Evolutionary conservation across 2,329 filamentous ascomycete species (phyloP).

Genomic region (Dactylellina drechsleri): DNA sequence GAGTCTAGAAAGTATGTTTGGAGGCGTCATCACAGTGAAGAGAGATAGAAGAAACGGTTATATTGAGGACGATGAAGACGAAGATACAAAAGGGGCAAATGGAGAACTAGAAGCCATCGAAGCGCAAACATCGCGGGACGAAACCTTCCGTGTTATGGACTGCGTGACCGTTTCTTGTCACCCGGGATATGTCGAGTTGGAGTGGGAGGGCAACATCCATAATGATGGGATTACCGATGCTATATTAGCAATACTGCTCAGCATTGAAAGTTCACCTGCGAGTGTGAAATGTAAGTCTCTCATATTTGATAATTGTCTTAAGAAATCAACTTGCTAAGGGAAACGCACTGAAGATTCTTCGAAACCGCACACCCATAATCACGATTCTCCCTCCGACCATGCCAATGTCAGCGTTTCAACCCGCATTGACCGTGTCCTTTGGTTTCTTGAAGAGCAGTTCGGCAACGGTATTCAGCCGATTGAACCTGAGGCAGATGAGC

Average conservation of each 20-base stretch:
- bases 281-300: constrained; percentile 81
- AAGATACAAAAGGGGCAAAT: constrained; percentile 61
- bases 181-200: constrained; percentile 84
- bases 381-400: constrained; percentile 74
- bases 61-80: constrained; percentile 63
- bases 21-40: constrained; percentile 72
- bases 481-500: constrained; percentile 67
- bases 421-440: constrained; percentile 83
- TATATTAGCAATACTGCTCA: constrained; percentile 89
- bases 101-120: constrained; percentile 58
- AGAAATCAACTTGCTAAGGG: constrained; percentile 63
- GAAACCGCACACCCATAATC: constrained; percentile 68
- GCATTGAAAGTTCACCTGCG: constrained; percentile 91
- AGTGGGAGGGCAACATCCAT: constrained; percentile 98
- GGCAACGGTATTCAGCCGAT: constrained; percentile 86
- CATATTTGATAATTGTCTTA: neutral
- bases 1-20: constrained; percentile 94
- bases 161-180: constrained; percentile 84
- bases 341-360: constrained; percentile 59
- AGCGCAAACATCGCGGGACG: constrained; percentile 60
- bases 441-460: constrained; percentile 98
- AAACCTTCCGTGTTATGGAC: constrained; percentile 81
- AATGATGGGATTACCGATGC: constrained; percentile 99
- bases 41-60: constrained; percentile 57
- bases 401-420: constrained; percentile 76